Percentiles rank a stretch among this genome's conserved stretches.
phyloP scores from a whole-genome alignment of 176 grass and related monocot species.

The Dactylis glomerata region DNA sequence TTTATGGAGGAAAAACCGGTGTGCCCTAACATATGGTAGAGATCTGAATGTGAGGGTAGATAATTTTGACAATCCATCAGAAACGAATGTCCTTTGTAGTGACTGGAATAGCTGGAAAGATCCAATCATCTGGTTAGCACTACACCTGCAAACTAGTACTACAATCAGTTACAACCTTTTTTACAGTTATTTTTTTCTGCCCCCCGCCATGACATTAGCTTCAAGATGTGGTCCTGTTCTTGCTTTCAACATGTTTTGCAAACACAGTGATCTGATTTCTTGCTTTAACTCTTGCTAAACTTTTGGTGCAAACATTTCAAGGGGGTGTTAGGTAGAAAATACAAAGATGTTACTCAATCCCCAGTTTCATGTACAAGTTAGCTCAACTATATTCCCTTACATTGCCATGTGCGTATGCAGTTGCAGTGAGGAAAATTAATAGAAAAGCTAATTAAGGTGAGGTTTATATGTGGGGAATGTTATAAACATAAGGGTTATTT shows the following conservation, averaged over 20 bases:
- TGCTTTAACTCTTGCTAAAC: not conserved
- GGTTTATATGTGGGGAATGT: not conserved
- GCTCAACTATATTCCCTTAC: not conserved
- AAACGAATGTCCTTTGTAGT: slow-evolving; percentile 90
- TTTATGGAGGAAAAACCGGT: slow-evolving; percentile 92
- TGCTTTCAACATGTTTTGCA: no score
- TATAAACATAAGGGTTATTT: not conserved
- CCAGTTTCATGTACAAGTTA: not conserved
- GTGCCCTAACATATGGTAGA: slow-evolving; percentile 56
- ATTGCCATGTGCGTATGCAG: not conserved
- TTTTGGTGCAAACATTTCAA: not conserved
- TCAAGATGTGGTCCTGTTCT: no score
- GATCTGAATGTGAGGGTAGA: slow-evolving; percentile 73
- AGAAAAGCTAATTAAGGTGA: no score
- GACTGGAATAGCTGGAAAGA: slow-evolving; percentile 86
- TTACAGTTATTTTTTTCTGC: not conserved
- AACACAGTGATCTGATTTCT: not conserved
- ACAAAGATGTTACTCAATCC: not conserved
- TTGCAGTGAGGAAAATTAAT: not conserved
- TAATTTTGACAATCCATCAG: slow-evolving; percentile 67
- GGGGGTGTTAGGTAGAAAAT: not conserved
- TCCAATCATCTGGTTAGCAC: slow-evolving; percentile 79
- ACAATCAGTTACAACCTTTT: not conserved
- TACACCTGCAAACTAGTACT: not conserved
- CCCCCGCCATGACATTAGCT: not conserved